phyloP scores from a whole-genome alignment of 768 basidiomycete genomes.

The Trametes cinnabarina region DNA sequence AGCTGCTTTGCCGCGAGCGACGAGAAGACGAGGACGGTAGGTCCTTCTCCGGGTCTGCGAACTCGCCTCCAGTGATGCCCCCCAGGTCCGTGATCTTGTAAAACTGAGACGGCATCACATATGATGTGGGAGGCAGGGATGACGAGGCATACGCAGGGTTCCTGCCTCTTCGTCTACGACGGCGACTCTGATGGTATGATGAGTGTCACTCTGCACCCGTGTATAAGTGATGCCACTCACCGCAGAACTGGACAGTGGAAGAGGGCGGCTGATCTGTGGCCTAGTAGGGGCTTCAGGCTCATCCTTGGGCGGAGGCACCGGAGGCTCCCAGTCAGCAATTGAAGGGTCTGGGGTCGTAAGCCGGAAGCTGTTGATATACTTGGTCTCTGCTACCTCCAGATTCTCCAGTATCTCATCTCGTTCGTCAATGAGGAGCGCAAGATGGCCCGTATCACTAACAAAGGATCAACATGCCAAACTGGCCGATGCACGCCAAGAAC shows the following conservation, averaged over 20 bases:
- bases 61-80: slow-evolving; percentile 59
- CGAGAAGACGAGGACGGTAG: slow-evolving; percentile 1
- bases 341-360: slow-evolving; percentile 74
- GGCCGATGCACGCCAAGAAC: background rate
- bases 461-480: background rate
- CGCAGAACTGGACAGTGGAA: slow-evolving; percentile 42
- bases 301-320: slow-evolving; percentile 32
- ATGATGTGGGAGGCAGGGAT: slow-evolving; percentile 72
- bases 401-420: slow-evolving; percentile 76
- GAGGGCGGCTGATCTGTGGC: slow-evolving; percentile 64
- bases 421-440: slow-evolving; percentile 71
- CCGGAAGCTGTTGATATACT: slow-evolving; percentile 74
- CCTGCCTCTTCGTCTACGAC: slow-evolving; percentile 45
- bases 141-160: slow-evolving; percentile 68
- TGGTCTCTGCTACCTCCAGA: slow-evolving; percentile 76
- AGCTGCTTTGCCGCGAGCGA: slow-evolving; percentile 35
- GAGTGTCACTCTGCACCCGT: background rate
- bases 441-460: slow-evolving; percentile 62
- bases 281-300: slow-evolving; percentile 43
- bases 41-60: slow-evolving; percentile 44
- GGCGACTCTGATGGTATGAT: slow-evolving; percentile 29
- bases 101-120: slow-evolving; percentile 76
- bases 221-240: slow-evolving; percentile 23
- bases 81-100: slow-evolving; percentile 68
- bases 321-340: slow-evolving; percentile 44